These are phyloP conservation scores for Boletus bicolor DNA, from an alignment of 768 basidiomycete species.

Conservation along the genomic window DNA sequence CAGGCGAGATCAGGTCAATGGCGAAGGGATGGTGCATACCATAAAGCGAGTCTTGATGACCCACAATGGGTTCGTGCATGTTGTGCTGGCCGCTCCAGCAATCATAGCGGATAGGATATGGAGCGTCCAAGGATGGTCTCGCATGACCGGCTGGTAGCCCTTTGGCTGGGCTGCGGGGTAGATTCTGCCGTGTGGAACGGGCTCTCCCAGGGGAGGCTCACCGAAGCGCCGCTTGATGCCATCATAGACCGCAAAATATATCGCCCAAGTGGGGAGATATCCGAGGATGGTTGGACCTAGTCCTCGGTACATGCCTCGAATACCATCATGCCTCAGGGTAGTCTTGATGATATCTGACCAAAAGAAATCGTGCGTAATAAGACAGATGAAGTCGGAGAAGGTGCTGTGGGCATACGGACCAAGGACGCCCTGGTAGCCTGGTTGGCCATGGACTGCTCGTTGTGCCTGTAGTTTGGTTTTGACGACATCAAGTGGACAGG, in stretches of 20 bases:
- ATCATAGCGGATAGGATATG: conserved; percentile 96
- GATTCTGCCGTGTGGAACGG: conserved; percentile 42
- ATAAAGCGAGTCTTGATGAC: conserved; percentile 99
- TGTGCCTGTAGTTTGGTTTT: conserved; percentile 99
- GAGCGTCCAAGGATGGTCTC: conserved; percentile 81
- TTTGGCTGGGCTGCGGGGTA: conserved; percentile 84
- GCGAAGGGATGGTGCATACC: conserved; percentile 47
- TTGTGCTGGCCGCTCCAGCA: conserved; percentile 90
- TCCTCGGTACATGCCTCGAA: conserved; percentile 94
- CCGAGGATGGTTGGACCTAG: conserved; percentile 94
- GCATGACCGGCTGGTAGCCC: conserved; percentile 76
- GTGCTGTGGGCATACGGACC: conserved; percentile 44
- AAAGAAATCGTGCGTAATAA: conserved; percentile 8
- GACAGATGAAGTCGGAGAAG: conserved; percentile 11
- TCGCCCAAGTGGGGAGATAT: conserved; percentile 98
- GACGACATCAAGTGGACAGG: conserved; percentile 96
- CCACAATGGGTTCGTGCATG: conserved; percentile 95
- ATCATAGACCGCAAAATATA: conserved; percentile 98
- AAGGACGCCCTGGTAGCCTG: conserved; percentile 72
- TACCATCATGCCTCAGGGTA: conserved; percentile 64
- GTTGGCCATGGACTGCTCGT: conserved; percentile 60
- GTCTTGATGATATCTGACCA: conserved; percentile 49
- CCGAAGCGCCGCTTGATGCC: conserved; percentile 86
- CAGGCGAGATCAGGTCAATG: background rate
- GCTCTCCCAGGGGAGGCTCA: conserved; percentile 50